phyloP scores from a whole-genome alignment of 768 basidiomycete genomes.

The Kwoniella sp. region DNA sequence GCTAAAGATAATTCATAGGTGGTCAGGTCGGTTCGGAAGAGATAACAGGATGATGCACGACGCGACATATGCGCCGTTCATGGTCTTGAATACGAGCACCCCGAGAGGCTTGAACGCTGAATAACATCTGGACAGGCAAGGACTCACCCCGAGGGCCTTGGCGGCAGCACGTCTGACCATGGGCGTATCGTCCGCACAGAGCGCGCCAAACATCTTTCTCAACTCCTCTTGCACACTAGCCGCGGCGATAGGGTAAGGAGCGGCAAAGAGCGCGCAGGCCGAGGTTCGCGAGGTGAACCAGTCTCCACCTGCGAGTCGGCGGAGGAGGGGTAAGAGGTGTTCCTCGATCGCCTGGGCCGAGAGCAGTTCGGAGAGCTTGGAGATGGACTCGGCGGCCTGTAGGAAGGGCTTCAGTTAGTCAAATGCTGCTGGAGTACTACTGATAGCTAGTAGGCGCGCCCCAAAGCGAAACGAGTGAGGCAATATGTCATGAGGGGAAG shows the following conservation, averaged over 20 bases:
- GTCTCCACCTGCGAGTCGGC: conserved; percentile 85
- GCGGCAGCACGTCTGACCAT: conserved; percentile 97
- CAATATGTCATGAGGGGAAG: conserved; percentile 3
- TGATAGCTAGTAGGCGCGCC: not conserved
- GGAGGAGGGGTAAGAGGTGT: conserved; percentile 85
- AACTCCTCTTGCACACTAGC: conserved; percentile 69
- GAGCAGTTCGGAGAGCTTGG: conserved; percentile 78
- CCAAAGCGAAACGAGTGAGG: not conserved
- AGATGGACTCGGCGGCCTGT: conserved; percentile 93
- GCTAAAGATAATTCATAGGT: conserved; percentile 59
- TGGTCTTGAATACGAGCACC: not conserved
- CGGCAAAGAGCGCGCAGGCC: conserved; percentile 87
- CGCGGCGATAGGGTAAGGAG: conserved; percentile 68
- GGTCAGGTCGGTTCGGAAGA: too few relatives aligned
- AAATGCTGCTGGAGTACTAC: not conserved
- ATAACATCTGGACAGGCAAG: too few relatives aligned
- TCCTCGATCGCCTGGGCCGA: conserved; percentile 80
- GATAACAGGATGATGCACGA: not conserved
- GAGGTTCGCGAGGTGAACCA: conserved; percentile 99
- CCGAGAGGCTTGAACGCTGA: not conserved
- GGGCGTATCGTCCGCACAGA: conserved; percentile 92
- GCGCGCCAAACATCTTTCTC: conserved; percentile 75
- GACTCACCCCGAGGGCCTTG: conserved; percentile 89
- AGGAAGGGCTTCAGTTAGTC: conserved; percentile 12
- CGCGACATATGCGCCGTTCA: not conserved